Conservation (phyloP, 495 filamentous ascomycete genomes). For the Penicillium nucicola region DNA sequence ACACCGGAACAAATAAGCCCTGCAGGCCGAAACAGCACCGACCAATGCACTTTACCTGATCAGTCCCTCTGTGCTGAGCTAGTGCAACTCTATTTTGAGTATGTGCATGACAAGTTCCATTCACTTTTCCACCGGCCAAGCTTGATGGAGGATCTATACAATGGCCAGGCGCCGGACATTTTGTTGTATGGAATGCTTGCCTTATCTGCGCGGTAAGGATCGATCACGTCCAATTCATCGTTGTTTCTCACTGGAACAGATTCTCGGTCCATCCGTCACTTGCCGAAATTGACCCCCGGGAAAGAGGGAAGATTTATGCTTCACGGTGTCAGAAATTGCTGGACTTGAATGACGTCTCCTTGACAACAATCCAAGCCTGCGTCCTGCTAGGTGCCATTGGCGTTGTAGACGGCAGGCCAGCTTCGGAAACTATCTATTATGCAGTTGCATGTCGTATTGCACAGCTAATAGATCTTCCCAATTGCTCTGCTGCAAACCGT, state of each 20-base stretch:
- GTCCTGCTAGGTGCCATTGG: slow-evolving; percentile 33
- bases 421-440: slow-evolving; percentile 16
- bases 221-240: not conserved
- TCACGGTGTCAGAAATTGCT: slow-evolving; percentile 20
- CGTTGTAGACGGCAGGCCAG: slow-evolving; percentile 17
- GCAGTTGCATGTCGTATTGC: slow-evolving; percentile 21
- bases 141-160: slow-evolving; percentile 21
- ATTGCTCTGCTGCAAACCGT: slow-evolving; percentile 1
- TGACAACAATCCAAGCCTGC: slow-evolving; percentile 34
- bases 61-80: slow-evolving; percentile 25
- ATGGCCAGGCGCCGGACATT: slow-evolving; percentile 13
- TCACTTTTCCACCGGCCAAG: slow-evolving; percentile 35
- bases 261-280: slow-evolving; percentile 27
- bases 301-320: slow-evolving; percentile 20
- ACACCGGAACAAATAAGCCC: not conserved
- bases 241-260: not conserved
- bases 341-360: slow-evolving; percentile 28
- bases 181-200: slow-evolving; percentile 31
- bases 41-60: slow-evolving; percentile 6
- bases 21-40: not conserved
- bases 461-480: slow-evolving; percentile 20
- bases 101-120: slow-evolving; percentile 40
- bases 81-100: slow-evolving; percentile 35
- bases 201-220: slow-evolving; percentile 24
- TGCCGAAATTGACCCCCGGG: slow-evolving; percentile 16